phyloP scores from a whole-genome alignment of 768 basidiomycete genomes.

The Artomyces pyxidatus region DNA sequence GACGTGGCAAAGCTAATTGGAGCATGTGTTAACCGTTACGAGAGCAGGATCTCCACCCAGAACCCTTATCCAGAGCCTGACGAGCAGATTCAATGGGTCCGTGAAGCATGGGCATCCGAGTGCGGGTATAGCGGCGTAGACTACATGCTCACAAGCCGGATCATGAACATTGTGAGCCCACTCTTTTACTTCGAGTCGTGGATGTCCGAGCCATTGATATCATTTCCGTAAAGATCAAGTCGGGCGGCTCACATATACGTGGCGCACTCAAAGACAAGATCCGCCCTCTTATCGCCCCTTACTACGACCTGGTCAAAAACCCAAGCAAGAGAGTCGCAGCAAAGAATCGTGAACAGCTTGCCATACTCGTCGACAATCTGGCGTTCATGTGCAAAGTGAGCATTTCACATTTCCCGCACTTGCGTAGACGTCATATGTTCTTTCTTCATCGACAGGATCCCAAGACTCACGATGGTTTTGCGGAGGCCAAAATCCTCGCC shows the following conservation, averaged over 20 bases:
- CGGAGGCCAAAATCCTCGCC: not conserved
- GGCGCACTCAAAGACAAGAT: not conserved
- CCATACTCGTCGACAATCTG: not conserved
- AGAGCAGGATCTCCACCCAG: constrained; percentile 13
- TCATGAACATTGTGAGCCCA: not conserved
- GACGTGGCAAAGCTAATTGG: not conserved
- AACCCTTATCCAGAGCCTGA: constrained; percentile 6
- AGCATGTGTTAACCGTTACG: not conserved
- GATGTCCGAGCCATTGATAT: not conserved
- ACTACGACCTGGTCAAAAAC: not conserved
- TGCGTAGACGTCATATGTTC: not conserved
- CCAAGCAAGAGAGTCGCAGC: not conserved
- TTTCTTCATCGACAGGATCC: not conserved
- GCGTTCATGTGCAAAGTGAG: not conserved
- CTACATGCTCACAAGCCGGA: not conserved
- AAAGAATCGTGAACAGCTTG: not conserved
- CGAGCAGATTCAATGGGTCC: constrained; percentile 16
- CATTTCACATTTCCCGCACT: not conserved
- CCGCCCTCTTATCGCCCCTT: not conserved
- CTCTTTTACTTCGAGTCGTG: not conserved
- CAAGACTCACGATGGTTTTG: not conserved
- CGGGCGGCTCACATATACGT: not conserved
- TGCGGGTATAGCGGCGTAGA: not conserved
- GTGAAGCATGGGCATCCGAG: not conserved
- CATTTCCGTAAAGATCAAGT: not conserved